Evolutionary conservation across 768 basidiomycete species (phyloP).

Genomic region (Terana coerulea): DNA sequence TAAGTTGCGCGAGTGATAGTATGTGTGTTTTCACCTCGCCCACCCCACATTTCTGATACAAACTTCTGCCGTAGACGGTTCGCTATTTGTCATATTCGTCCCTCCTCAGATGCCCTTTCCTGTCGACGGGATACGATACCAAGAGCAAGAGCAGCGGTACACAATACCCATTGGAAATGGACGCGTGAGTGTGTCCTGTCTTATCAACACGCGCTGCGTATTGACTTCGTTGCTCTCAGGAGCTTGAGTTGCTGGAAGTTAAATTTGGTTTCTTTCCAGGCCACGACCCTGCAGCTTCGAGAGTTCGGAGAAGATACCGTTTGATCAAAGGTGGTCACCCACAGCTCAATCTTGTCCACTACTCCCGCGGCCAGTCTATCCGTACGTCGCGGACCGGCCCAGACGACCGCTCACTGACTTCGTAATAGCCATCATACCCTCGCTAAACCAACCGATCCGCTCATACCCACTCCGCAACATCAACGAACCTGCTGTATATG

Average conservation of each 20-base stretch:
- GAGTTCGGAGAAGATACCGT: constrained; percentile 68
- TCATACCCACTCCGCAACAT: constrained; percentile 65
- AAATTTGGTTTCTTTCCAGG: constrained; percentile 78
- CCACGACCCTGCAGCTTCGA: constrained; percentile 59
- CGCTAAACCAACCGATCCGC: constrained; percentile 60
- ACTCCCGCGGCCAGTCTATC: constrained; percentile 57
- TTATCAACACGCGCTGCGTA: neutral
- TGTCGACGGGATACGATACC: constrained; percentile 72
- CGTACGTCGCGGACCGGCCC: constrained; percentile 59
- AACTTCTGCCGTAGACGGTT: constrained; percentile 47
- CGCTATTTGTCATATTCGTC: constrained; percentile 63
- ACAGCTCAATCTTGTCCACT: constrained; percentile 73
- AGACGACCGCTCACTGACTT: constrained; percentile 4
- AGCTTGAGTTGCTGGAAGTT: constrained; percentile 71
- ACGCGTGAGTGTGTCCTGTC: constrained; percentile 43
- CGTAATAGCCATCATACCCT: constrained; percentile 52
- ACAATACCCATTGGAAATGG: constrained; percentile 43
- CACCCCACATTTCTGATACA: neutral
- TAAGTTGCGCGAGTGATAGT: constrained; percentile 28
- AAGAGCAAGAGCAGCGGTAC: constrained; percentile 66
- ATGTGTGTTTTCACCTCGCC: neutral
- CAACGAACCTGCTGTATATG: constrained; percentile 65
- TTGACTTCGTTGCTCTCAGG: constrained; percentile 38
- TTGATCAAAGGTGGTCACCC: constrained; percentile 70
- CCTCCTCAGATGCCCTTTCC: constrained; percentile 59